Conservation (phyloP, 2,329 filamentous ascomycete genomes). For the Talaromyces atroroseus region DNA sequence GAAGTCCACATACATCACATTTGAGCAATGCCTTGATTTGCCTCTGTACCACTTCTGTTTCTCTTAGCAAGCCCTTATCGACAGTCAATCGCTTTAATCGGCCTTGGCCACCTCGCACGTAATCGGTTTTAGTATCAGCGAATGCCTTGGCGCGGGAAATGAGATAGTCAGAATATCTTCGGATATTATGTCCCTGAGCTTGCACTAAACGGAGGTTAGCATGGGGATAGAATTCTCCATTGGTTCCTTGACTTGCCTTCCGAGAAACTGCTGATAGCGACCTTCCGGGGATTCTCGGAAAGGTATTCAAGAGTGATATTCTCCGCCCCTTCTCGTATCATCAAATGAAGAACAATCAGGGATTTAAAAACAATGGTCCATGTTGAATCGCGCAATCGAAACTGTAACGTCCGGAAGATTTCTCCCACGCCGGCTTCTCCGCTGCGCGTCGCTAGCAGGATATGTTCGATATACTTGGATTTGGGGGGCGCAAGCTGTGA, state of each 20-base stretch:
- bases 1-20: conserved; percentile 66
- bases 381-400: conserved; percentile 86
- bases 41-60: conserved; percentile 84
- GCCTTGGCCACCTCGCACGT: conserved; percentile 75
- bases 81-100: conserved; percentile 79
- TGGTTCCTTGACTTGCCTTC: conserved; percentile 62
- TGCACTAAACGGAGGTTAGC: conserved; percentile 60
- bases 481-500: conserved; percentile 85
- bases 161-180: conserved; percentile 84
- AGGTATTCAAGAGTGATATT: conserved; percentile 85
- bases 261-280: conserved; percentile 85
- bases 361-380: conserved; percentile 99
- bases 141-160: conserved; percentile 75
- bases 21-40: conserved; percentile 81
- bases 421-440: conserved; percentile 93
- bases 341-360: conserved; percentile 89
- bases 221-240: conserved; percentile 2
- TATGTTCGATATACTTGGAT: conserved; percentile 98
- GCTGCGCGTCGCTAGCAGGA: conserved; percentile 88
- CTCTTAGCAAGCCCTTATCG: conserved; percentile 84
- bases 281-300: conserved; percentile 70
- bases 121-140: conserved; percentile 79
- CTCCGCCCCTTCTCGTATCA: conserved; percentile 91
- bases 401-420: conserved; percentile 86
- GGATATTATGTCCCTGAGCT: conserved; percentile 90